phyloP scores from a whole-genome alignment of 768 basidiomycete genomes.

The Panaeolus papilionaceus region DNA sequence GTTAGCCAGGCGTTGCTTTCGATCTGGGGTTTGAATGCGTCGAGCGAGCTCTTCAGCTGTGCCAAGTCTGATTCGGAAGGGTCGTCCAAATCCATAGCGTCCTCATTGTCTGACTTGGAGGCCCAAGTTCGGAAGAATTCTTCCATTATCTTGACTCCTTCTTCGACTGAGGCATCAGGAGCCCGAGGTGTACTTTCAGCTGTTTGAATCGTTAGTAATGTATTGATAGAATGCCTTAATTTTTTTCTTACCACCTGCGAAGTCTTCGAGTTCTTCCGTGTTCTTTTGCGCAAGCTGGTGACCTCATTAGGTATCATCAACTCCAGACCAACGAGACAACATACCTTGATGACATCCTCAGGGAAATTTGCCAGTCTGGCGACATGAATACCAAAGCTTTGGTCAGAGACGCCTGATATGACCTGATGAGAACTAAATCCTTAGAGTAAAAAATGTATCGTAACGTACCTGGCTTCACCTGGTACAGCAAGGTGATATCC shows the following conservation, averaged over 20 bases:
- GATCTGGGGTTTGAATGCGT: conserved; percentile 69
- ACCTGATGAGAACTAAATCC: not conserved
- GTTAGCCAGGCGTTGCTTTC: conserved; percentile 83
- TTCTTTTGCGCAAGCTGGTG: conserved; percentile 66
- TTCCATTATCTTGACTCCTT: conserved; percentile 84
- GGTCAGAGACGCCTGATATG: conserved; percentile 73
- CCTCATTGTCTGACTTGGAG: conserved; percentile 52
- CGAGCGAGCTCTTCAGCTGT: conserved; percentile 40
- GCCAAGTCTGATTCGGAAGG: conserved; percentile 16
- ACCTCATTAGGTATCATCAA: not conserved
- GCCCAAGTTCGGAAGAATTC: conserved; percentile 75
- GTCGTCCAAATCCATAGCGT: conserved; percentile 38
- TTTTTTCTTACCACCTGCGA: conserved; percentile 26
- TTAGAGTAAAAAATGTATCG: not conserved
- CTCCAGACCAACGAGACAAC: conserved; percentile 2
- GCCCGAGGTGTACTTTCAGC: conserved; percentile 45
- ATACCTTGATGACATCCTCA: conserved; percentile 83
- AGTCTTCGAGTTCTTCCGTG: conserved; percentile 34
- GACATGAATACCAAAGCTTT: conserved; percentile 98
- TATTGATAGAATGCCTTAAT: not conserved
- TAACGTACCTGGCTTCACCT: conserved; percentile 85
- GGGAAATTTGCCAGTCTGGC: conserved; percentile 98
- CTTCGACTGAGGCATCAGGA: conserved; percentile 64
- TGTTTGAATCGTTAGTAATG: conserved; percentile 65
- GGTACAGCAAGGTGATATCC: conserved; percentile 93